These are phyloP conservation scores for Metschnikowia peoriensis DNA, from an alignment of 805 yeast genomes.

Conservation along the genomic window DNA sequence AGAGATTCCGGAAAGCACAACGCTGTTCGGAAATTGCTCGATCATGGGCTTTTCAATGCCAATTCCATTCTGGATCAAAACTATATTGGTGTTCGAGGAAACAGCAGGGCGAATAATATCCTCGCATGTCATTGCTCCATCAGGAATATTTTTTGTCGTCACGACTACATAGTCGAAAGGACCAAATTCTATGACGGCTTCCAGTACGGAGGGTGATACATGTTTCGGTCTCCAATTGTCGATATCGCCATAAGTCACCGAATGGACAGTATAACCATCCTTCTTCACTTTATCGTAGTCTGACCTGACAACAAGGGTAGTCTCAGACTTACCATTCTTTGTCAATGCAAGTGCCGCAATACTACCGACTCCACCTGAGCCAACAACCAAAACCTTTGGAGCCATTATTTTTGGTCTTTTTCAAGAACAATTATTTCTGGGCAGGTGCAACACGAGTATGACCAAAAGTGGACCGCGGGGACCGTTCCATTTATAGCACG, in stretches of 20 bases:
- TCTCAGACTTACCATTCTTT: conserved; percentile 12
- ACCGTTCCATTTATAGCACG: background rate
- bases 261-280: conserved; percentile 15
- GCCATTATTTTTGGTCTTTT: conserved; percentile 1
- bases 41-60: conserved; percentile 58
- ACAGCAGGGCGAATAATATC: conserved; percentile 35
- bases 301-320: conserved; percentile 19
- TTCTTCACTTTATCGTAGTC: conserved; percentile 15
- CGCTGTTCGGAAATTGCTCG: conserved; percentile 47
- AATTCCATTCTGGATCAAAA: conserved; percentile 66
- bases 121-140: conserved; percentile 36
- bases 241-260: conserved; percentile 17
- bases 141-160: conserved; percentile 35
- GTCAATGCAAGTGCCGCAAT: conserved; percentile 17
- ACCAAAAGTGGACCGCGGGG: background rate
- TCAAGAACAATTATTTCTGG: background rate
- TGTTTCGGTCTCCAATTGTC: conserved; percentile 18
- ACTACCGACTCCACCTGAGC: conserved; percentile 22
- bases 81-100: conserved; percentile 41
- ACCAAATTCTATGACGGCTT: conserved; percentile 14
- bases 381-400: conserved; percentile 18
- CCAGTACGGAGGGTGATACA: conserved; percentile 11
- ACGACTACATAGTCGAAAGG: conserved; percentile 33
- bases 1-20: conserved; percentile 61
- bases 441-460: background rate